These are phyloP conservation scores for Beauveria sp. DNA, from an alignment of 2,329 filamentous ascomycete species.

Conservation along the genomic window DNA sequence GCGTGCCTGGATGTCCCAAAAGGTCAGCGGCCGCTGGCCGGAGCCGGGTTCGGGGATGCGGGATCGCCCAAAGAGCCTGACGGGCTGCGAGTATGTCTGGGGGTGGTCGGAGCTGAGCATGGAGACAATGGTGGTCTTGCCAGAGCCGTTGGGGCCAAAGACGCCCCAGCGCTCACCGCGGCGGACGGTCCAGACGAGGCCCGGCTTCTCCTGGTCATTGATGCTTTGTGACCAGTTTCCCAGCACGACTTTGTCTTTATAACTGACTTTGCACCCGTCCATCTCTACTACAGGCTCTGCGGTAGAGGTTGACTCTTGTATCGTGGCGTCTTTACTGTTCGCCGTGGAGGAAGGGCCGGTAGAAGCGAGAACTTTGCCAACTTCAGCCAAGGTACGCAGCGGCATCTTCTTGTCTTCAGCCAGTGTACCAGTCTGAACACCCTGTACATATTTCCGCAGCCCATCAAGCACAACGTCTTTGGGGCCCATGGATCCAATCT, in stretches of 20 bases:
- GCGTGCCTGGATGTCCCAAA: constrained; percentile 85
- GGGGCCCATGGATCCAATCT: constrained; percentile 57
- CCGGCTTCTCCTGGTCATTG: constrained; percentile 43
- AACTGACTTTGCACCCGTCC: constrained; percentile 73
- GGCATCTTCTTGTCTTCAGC: constrained; percentile 41
- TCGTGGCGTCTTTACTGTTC: constrained; percentile 6
- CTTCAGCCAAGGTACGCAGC: constrained; percentile 39
- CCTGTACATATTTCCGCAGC: constrained; percentile 40
- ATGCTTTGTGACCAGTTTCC: constrained; percentile 66
- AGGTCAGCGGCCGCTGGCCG: constrained; percentile 63
- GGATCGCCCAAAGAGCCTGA: constrained; percentile 76
- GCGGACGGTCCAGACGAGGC: constrained; percentile 75
- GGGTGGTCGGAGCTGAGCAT: constrained; percentile 94
- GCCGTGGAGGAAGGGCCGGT: constrained; percentile 9
- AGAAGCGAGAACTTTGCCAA: constrained; percentile 38
- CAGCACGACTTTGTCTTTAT: constrained; percentile 68
- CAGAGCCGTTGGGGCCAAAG: constrained; percentile 89
- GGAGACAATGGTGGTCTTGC: constrained; percentile 90
- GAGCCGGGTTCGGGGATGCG: constrained; percentile 68
- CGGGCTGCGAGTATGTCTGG: constrained; percentile 82
- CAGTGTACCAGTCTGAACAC: constrained; percentile 36
- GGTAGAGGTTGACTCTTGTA: constrained; percentile 16
- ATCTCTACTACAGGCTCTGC: constrained; percentile 79
- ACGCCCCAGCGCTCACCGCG: constrained; percentile 85
- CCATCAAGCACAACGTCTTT: constrained; percentile 54